Evolutionary conservation across 2,329 filamentous ascomycete species (phyloP).

Genomic region (Macroventuria anomochaeta): DNA sequence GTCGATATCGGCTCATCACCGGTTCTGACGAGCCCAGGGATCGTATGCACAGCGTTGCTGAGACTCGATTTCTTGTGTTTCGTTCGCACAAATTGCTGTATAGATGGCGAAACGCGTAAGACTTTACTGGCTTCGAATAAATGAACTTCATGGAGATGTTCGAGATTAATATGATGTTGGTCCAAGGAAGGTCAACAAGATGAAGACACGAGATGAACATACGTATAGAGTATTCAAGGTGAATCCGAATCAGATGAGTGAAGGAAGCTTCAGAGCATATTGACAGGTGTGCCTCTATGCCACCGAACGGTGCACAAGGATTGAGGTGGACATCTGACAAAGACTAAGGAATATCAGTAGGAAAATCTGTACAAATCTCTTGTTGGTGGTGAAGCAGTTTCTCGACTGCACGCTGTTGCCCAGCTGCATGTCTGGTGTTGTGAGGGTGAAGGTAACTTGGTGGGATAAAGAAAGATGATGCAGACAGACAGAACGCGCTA

Average conservation of each 20-base stretch:
- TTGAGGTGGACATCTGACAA: no score
- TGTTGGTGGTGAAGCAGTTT: no score
- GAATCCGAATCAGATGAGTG: no score
- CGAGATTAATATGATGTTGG: no score
- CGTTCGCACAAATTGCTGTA: background rate
- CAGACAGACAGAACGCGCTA: slow-evolving; percentile 9
- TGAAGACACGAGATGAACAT: background rate
- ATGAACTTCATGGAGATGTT: no score
- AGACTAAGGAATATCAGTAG: no score
- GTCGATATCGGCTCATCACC: background rate
- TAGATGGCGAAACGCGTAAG: background rate
- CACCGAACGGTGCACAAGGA: background rate
- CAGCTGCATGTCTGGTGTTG: background rate
- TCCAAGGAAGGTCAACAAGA: no score
- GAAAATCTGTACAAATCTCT: no score
- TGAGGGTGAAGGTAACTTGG: background rate
- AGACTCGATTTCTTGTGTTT: background rate
- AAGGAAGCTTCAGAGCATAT: no score
- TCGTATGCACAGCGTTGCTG: background rate
- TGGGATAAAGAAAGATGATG: background rate
- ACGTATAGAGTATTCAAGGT: no score
- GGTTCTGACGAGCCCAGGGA: background rate
- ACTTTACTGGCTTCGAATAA: no score
- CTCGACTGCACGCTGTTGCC: no score
- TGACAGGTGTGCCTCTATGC: background rate